phyloP scores from a whole-genome alignment of 2,329 filamentous ascomycete species.

The Mariannaea sp. region DNA sequence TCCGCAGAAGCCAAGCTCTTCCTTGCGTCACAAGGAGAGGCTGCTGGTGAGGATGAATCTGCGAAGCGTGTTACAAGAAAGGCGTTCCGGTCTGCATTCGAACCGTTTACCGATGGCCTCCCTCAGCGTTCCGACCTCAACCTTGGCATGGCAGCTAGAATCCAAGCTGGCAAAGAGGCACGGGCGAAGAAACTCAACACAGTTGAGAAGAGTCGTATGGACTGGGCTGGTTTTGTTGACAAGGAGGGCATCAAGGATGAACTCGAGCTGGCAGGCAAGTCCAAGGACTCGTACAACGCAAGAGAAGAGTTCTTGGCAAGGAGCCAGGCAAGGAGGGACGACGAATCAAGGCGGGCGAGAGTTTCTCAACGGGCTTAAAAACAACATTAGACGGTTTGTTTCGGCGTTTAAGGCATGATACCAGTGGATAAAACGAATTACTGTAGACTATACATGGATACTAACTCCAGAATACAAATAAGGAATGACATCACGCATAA shows the following conservation, averaged over 20 bases:
- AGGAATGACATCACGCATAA: no score
- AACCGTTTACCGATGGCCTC: conserved; percentile 55
- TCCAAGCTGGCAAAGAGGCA: conserved; percentile 54
- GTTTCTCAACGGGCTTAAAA: conserved; percentile 46
- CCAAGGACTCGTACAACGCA: conserved; percentile 66
- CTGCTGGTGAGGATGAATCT: conserved; percentile 36
- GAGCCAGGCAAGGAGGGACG: conserved; percentile 66
- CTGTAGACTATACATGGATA: not conserved
- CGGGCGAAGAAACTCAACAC: conserved; percentile 70
- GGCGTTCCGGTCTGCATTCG: conserved; percentile 66
- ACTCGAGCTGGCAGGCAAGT: conserved; percentile 66
- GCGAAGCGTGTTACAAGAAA: conserved; percentile 55
- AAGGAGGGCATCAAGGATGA: conserved; percentile 73
- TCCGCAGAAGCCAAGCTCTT: conserved; percentile 70
- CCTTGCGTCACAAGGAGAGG: conserved; percentile 55
- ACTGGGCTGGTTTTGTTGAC: conserved; percentile 74
- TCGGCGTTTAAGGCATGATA: conserved; percentile 36
- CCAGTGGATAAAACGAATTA: conserved; percentile 22
- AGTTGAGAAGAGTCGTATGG: conserved; percentile 73
- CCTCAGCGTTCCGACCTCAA: conserved; percentile 60
- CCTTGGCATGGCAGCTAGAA: conserved; percentile 56
- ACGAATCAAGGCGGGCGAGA: conserved; percentile 61
- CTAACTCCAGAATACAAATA: no score
- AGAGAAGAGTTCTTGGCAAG: conserved; percentile 69
- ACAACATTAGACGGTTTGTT: not conserved